Evolutionary conservation across 1,284 basidiomycete species (phyloP), one percentile per base, ranked within the genome.

Genomic region (Melanopsichium pennsylvanicum): DNA sequence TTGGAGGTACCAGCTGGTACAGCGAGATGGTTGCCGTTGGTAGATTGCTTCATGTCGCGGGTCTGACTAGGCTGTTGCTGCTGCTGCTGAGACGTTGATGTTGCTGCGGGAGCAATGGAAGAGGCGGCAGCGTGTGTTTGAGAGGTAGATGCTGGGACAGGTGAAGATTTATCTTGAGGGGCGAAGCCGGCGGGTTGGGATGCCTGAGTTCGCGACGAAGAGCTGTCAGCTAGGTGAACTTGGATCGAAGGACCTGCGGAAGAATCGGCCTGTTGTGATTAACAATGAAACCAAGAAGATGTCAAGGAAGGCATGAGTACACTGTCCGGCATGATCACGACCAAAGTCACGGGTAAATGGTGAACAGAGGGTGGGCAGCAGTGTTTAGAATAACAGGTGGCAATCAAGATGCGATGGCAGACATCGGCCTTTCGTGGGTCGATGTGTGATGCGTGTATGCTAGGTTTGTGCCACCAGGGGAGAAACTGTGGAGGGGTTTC

Each of bases 41-140:
- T 18, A 29, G 40, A 29, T 22, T 56, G 47, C 40, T 52, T 63
- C 60, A 63, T 54, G n/a, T 60, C 51, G 31, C 57, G 56, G 18
- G 56, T 32, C 33, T 54, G 55, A 16, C 13, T 34, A 43, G 27
- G 33, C 18, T 40, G 27, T 33, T 45, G 29, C 34, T 16, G 27
- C 8, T 29, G 27, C 27, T 29, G 27, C 8, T 29, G 27, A 7
- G 58, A 22, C 22, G 44, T 22, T 26, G 34, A 16, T 39, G 48
- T n/a, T 21, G 31, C 18, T 27, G 40, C 15, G 8, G 32, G 32
- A 9, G 56, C 19, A 10, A 41, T 18, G 12, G 41, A 25, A 10
- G 52, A 58, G 21, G 51, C 42, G 4, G 71, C 42, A 3, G 71
- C 67, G 40, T 59, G 52, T 5, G 71, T 41, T n/a, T 67, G 59